Conservation (phyloP, 2,329 filamentous ascomycete genomes). For the Botrytis paeoniae region DNA sequence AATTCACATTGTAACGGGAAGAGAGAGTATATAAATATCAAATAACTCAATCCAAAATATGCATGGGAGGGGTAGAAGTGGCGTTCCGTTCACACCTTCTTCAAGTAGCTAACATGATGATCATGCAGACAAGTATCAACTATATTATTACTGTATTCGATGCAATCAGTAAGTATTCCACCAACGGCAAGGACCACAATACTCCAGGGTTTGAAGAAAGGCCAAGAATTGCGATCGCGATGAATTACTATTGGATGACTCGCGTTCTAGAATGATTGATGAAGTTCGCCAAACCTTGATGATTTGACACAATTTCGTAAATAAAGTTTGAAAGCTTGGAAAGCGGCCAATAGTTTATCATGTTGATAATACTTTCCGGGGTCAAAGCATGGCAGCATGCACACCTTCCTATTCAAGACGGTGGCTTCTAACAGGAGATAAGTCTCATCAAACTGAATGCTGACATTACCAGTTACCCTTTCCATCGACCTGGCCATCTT, state of each 20-base stretch:
- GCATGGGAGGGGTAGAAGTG: neutral
- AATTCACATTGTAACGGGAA: neutral
- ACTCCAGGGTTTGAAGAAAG: neutral
- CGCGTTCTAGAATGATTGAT: neutral
- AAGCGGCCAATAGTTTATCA: neutral
- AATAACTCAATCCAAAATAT: neutral
- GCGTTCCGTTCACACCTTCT: neutral
- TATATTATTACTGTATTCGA: neutral
- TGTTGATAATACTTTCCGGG: neutral
- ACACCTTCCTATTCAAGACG: slow-evolving; percentile 8
- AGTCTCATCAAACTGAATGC: neutral
- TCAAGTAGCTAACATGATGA: slow-evolving; percentile 7
- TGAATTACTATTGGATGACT: neutral
- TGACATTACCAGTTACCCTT: neutral
- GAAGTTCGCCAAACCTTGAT: neutral
- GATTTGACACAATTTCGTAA: neutral
- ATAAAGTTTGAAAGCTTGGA: neutral
- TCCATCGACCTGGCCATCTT: neutral
- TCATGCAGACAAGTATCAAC: slow-evolving; percentile 6
- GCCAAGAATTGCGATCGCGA: neutral
- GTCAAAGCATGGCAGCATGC: neutral
- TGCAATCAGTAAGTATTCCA: neutral
- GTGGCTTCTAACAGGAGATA: neutral
- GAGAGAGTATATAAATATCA: neutral
- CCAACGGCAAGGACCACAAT: neutral